phyloP scores from a whole-genome alignment of 2,329 filamentous ascomycete species.

The Biscogniauxia marginata region DNA sequence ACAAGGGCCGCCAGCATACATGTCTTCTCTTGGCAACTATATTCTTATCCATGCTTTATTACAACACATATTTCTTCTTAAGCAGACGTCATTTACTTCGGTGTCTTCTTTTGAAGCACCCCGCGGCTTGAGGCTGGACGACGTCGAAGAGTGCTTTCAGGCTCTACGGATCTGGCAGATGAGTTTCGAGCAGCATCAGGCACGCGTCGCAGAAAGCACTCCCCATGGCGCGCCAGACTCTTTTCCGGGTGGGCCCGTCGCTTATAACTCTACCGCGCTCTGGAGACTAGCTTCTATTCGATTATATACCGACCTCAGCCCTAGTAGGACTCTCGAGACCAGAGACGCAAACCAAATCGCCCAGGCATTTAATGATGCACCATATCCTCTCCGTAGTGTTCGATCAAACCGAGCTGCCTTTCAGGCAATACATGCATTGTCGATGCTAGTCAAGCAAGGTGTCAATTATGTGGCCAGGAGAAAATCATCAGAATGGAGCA shows the following conservation, averaged over 20 bases:
- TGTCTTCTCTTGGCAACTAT: slow-evolving; percentile 66
- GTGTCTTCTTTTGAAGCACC: slow-evolving; percentile 50
- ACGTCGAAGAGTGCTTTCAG: slow-evolving; percentile 55
- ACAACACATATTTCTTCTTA: slow-evolving; percentile 69
- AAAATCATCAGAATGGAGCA: slow-evolving; percentile 62
- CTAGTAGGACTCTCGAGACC: slow-evolving; percentile 62
- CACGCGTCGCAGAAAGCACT: slow-evolving; percentile 48
- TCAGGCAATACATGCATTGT: slow-evolving; percentile 67
- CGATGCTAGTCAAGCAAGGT: slow-evolving; percentile 63
- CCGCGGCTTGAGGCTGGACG: slow-evolving; percentile 50
- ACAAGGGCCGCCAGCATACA: slow-evolving; percentile 47
- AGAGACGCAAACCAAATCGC: slow-evolving; percentile 63
- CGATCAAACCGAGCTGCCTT: slow-evolving; percentile 63
- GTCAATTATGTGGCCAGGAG: slow-evolving; percentile 62
- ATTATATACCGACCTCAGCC: slow-evolving; percentile 63
- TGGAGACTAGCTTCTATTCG: slow-evolving; percentile 62
- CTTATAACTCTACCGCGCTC: slow-evolving; percentile 64
- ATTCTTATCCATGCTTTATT: slow-evolving; percentile 70
- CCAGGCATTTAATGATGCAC: slow-evolving; percentile 56
- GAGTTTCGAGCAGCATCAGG: slow-evolving; percentile 56
- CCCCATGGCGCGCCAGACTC: slow-evolving; percentile 48
- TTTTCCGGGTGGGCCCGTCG: slow-evolving; percentile 58
- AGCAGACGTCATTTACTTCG: slow-evolving; percentile 57
- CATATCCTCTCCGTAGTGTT: slow-evolving; percentile 56
- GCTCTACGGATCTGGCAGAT: slow-evolving; percentile 58